A percentile compares a stretch with the other conserved stretches of the same genome.
Conservation (phyloP, 768 basidiomycete genomes). For the Mrakia gelida region DNA sequence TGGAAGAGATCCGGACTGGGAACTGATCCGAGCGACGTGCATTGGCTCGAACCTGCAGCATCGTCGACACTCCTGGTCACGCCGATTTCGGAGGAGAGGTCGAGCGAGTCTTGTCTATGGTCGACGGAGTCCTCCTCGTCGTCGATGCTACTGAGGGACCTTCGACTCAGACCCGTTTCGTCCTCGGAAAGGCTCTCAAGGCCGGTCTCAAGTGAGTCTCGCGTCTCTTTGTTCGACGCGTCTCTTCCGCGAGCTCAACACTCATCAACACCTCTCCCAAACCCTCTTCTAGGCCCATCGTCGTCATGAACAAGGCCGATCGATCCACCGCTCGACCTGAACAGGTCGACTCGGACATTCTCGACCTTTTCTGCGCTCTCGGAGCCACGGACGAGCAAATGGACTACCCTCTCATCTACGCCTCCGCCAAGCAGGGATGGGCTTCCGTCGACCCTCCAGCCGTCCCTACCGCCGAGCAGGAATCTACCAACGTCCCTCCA, state of each 20-base stretch:
- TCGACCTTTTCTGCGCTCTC: constrained; percentile 31
- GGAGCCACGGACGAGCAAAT: constrained; percentile 33
- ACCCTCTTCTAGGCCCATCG: constrained; percentile 21
- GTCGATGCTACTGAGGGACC: constrained; percentile 33
- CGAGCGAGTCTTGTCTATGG: constrained; percentile 32
- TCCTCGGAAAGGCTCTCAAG: constrained; percentile 32
- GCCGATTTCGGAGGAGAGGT: constrained; percentile 34
- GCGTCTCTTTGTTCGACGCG: not conserved
- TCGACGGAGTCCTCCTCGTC: constrained; percentile 32
- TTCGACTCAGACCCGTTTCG: constrained; percentile 41
- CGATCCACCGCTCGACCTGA: constrained; percentile 30
- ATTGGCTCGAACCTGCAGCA: constrained; percentile 12
- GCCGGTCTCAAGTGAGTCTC: constrained; percentile 26
- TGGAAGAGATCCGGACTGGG: too few species aligned
- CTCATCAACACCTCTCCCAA: not conserved
- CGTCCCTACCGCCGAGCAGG: constrained; percentile 29
- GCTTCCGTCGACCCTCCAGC: constrained; percentile 25
- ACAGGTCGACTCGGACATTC: constrained; percentile 32
- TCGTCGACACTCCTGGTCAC: constrained; percentile 34
- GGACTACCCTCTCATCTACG: constrained; percentile 33
- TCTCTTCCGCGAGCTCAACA: not conserved
- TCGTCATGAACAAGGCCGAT: constrained; percentile 35
- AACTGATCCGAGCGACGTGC: not conserved
- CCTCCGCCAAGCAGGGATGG: constrained; percentile 34
- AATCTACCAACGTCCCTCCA: constrained; percentile 28